Conservation (phyloP, 495 filamentous ascomycete species). For the Aspergillus nanangensis region DNA sequence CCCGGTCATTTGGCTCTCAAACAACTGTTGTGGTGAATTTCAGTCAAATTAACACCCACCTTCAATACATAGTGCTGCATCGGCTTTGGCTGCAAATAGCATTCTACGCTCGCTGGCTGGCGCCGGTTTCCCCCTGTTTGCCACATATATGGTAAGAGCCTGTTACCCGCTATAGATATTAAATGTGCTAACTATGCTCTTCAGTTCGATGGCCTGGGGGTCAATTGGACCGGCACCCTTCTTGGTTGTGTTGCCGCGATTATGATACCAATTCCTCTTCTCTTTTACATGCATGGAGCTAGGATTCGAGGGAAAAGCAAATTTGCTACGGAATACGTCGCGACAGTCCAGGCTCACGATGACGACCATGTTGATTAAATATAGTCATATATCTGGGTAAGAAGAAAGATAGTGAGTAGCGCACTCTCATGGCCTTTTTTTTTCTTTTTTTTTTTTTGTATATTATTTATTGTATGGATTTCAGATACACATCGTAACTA, state of each 20-base stretch:
- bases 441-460: not conserved
- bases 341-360: conserved; percentile 10
- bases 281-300: conserved; percentile 61
- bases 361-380: conserved; percentile 4
- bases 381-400: not conserved
- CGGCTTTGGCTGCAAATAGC: conserved; percentile 80
- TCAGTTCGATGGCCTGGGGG: conserved; percentile 62
- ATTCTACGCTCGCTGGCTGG: conserved; percentile 75
- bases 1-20: too few relatives aligned
- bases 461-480: too few relatives aligned
- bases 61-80: conserved; percentile 76
- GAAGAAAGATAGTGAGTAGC: not conserved
- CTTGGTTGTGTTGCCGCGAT: conserved; percentile 64
- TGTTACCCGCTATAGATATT: conserved; percentile 21
- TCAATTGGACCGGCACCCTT: conserved; percentile 72
- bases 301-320: conserved; percentile 61
- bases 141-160: conserved; percentile 56
- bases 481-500: too few relatives aligned
- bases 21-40: too few relatives aligned
- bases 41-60: too few relatives aligned
- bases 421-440: not conserved
- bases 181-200: not conserved
- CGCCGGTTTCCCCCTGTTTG: conserved; percentile 76
- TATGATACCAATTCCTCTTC: conserved; percentile 70
- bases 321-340: conserved; percentile 45